A percentile compares a stretch with the other conserved stretches of the same genome.
phyloP scores from a whole-genome alignment of 345 rosid species.

The Eucalyptus regnans region DNA sequence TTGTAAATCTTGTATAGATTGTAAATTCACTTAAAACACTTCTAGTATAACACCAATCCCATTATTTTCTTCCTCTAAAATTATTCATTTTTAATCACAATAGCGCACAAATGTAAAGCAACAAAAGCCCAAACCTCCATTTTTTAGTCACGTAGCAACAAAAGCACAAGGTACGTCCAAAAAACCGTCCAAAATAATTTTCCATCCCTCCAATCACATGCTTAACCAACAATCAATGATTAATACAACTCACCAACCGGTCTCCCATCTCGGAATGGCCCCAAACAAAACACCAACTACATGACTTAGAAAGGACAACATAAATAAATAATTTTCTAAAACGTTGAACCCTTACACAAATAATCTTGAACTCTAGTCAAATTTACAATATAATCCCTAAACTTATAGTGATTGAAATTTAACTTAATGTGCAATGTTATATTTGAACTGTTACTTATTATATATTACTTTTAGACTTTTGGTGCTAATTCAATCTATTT shows the following conservation, averaged over 20 bases:
- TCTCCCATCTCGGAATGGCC: not conserved
- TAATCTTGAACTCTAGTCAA: rapidly evolving
- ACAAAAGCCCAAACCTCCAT: not conserved
- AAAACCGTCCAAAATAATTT: not conserved
- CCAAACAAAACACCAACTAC: not conserved
- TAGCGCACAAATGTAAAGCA: not conserved
- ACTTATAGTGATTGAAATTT: too few species aligned
- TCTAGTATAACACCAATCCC: not conserved
- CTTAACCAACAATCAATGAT: not conserved
- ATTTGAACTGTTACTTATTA: rapidly evolving
- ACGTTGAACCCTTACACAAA: rapidly evolving
- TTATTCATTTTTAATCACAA: not conserved
- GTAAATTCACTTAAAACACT: not conserved
- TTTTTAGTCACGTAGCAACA: too few species aligned
- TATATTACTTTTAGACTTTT: too few species aligned
- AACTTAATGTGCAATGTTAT: rapidly evolving
- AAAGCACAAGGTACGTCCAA: not conserved
- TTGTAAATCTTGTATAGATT: not conserved
- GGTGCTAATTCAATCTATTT: rapidly evolving
- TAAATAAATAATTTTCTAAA: not conserved
- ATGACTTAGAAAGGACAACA: not conserved
- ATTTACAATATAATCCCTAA: rapidly evolving
- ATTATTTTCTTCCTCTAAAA: not conserved
- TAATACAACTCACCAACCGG: not conserved
- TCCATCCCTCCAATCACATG: not conserved